Evolutionary conservation across 2,329 filamentous ascomycete genomes (phyloP).

Genomic region (Cladobotryum mycophilum): DNA sequence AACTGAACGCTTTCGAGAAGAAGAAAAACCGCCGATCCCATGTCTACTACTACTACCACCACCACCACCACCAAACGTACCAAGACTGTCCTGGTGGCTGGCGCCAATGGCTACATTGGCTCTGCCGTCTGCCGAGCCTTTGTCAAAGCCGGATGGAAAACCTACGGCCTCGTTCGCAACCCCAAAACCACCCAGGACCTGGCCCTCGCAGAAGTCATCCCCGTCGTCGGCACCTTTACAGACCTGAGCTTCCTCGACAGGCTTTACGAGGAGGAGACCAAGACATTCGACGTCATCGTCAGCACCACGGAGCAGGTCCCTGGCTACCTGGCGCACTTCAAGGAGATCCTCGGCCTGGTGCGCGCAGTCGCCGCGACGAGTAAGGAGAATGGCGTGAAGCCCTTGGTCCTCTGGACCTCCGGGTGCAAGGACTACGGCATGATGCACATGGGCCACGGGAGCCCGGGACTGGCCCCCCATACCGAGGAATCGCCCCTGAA

Average conservation of each 20-base stretch:
- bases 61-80: too few relatives aligned
- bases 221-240: conserved; percentile 28
- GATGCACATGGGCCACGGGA: conserved; percentile 26
- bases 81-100: conserved; percentile 37
- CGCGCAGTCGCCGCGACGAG: conserved; percentile 22
- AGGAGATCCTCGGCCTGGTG: conserved; percentile 30
- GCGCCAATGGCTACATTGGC: conserved; percentile 44
- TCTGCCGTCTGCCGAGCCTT: conserved; percentile 39
- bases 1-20: too few relatives aligned
- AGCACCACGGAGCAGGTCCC: conserved; percentile 35
- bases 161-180: conserved; percentile 39
- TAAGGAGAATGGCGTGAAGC: conserved; percentile 18
- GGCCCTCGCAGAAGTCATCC: conserved; percentile 30
- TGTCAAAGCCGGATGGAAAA: conserved; percentile 37
- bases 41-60: too few relatives aligned
- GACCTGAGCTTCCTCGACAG: conserved; percentile 1
- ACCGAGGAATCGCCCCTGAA: conserved; percentile 36
- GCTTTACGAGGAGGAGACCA: not conserved
- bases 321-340: conserved; percentile 35
- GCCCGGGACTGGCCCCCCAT: conserved; percentile 32
- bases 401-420: conserved; percentile 40
- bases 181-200: conserved; percentile 24
- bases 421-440: conserved; percentile 47
- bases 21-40: too few relatives aligned
- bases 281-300: conserved; percentile 1